These are phyloP conservation scores for Inga leiocalycina DNA, from an alignment of 306 rosid genomes.

Conservation along the genomic window DNA sequence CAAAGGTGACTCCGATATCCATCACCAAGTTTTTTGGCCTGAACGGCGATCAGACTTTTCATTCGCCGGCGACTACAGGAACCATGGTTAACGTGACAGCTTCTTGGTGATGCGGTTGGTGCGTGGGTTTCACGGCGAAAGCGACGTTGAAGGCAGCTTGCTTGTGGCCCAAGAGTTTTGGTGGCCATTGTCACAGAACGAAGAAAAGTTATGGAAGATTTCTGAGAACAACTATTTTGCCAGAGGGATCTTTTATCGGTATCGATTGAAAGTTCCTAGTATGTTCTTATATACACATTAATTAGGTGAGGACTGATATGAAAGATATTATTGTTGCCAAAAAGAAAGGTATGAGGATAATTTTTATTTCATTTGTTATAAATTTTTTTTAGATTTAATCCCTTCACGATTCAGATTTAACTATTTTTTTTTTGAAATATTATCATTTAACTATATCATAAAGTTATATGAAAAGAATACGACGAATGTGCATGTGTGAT, in stretches of 20 bases:
- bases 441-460: too few species aligned
- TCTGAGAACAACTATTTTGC: neutral
- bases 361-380: too few species aligned
- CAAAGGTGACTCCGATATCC: conserved; percentile 23
- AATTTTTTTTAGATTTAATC: too few species aligned
- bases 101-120: conserved; percentile 26
- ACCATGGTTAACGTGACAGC: conserved; percentile 2
- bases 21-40: conserved; percentile 2
- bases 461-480: too few species aligned
- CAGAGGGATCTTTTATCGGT: neutral
- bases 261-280: too few species aligned
- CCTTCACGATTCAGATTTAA: too few species aligned
- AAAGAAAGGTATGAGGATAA: too few species aligned
- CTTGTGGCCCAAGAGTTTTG: conserved; percentile 54
- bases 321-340: too few species aligned
- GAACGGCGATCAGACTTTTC: conserved; percentile 47
- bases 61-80: conserved; percentile 52
- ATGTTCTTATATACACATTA: too few species aligned
- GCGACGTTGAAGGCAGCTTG: conserved; percentile 38
- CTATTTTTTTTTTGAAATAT: too few species aligned
- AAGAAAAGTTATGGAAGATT: neutral
- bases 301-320: too few species aligned
- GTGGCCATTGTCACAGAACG: conserved; percentile 50
- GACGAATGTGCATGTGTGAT: too few species aligned
- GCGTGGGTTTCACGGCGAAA: conserved; percentile 43